phyloP scores from a whole-genome alignment of 1,284 basidiomycete species.

The Bjerkandera adusta region DNA sequence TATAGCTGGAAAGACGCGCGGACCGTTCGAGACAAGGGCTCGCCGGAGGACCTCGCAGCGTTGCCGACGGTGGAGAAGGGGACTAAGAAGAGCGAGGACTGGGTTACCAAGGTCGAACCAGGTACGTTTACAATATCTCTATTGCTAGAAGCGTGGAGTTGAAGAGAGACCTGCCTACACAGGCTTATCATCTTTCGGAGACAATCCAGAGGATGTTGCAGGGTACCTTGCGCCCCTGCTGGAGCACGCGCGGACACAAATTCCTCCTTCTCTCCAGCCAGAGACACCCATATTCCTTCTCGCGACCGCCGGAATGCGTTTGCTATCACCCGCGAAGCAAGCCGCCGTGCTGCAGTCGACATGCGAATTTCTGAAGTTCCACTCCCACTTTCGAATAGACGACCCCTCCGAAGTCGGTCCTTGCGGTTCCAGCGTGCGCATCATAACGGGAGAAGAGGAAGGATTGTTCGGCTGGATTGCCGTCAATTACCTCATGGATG shows the following conservation, averaged over 20 bases:
- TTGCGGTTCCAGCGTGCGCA: slow-evolving; percentile 87
- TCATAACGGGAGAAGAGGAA: slow-evolving; percentile 98
- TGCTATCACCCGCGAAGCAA: slow-evolving; percentile 72
- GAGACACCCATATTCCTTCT: slow-evolving; percentile 92
- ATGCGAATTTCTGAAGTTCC: slow-evolving; percentile 72
- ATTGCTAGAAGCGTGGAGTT: background rate
- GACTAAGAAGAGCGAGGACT: slow-evolving; percentile 74
- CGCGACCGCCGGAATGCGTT: slow-evolving; percentile 97
- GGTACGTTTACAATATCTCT: slow-evolving; percentile 50
- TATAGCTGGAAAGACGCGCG: slow-evolving; percentile 94
- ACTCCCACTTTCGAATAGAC: slow-evolving; percentile 79
- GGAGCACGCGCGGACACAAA: slow-evolving; percentile 77
- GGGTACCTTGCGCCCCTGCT: slow-evolving; percentile 83
- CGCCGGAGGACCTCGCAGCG: slow-evolving; percentile 41
- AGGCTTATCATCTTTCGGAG: slow-evolving; percentile 89
- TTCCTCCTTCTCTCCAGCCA: slow-evolving; percentile 82
- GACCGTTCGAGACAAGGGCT: slow-evolving; percentile 44
- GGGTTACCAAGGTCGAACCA: slow-evolving; percentile 93
- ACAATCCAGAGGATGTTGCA: slow-evolving; percentile 67
- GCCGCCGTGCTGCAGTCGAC: slow-evolving; percentile 72
- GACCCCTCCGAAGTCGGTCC: slow-evolving; percentile 61
- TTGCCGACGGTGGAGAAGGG: slow-evolving; percentile 93
- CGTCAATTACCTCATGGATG: slow-evolving; percentile 99
- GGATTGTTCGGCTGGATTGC: slow-evolving; percentile 99
- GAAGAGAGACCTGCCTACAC: slow-evolving; percentile 9